These are phyloP conservation scores for Camellia lanceoleosa DNA, from an alignment of 148 eudicot species.

Conservation along the genomic window DNA sequence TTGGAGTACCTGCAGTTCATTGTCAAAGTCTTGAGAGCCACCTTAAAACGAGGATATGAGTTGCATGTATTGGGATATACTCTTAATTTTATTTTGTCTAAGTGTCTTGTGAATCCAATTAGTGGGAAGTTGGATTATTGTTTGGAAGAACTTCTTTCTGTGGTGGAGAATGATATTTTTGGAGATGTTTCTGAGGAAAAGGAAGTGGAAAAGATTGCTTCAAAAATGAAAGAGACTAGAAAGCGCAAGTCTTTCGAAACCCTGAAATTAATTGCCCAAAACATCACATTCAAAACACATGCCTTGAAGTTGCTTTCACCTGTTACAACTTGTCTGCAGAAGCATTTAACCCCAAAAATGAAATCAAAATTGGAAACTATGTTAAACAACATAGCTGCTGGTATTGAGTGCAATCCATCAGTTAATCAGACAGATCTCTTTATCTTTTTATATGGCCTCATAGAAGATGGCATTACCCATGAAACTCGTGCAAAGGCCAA, in stretches of 20 bases:
- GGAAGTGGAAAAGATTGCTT: slow-evolving; percentile 92
- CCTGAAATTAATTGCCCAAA: slow-evolving; percentile 75
- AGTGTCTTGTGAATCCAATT: slow-evolving; percentile 39
- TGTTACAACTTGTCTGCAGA: slow-evolving; percentile 53
- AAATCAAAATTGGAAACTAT: slow-evolving; percentile 72
- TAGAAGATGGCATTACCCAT: slow-evolving; percentile 52
- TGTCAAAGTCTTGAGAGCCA: slow-evolving; percentile 63
- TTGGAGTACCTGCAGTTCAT: slow-evolving; percentile 63
- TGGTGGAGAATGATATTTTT: slow-evolving; percentile 74
- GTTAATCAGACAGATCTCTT: slow-evolving; percentile 69
- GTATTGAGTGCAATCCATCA: slow-evolving; percentile 74
- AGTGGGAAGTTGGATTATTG: slow-evolving; percentile 76
- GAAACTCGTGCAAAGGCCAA: slow-evolving; percentile 21
- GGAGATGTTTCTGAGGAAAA: slow-evolving; percentile 90
- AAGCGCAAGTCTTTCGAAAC: slow-evolving; percentile 81
- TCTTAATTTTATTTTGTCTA: slow-evolving; percentile 65
- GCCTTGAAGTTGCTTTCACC: slow-evolving; percentile 70
- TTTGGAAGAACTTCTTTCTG: slow-evolving; percentile 69
- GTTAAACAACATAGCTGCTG: slow-evolving; percentile 78
- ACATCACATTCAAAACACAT: slow-evolving; percentile 69
- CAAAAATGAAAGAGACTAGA: slow-evolving; percentile 91
- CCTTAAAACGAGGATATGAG: slow-evolving; percentile 84
- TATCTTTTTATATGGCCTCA: slow-evolving; percentile 61
- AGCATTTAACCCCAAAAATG: slow-evolving; percentile 66
- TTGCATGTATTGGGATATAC: slow-evolving; percentile 89